phyloP scores from a whole-genome alignment of 768 basidiomycete genomes.

The Leccinum ochraceum region DNA sequence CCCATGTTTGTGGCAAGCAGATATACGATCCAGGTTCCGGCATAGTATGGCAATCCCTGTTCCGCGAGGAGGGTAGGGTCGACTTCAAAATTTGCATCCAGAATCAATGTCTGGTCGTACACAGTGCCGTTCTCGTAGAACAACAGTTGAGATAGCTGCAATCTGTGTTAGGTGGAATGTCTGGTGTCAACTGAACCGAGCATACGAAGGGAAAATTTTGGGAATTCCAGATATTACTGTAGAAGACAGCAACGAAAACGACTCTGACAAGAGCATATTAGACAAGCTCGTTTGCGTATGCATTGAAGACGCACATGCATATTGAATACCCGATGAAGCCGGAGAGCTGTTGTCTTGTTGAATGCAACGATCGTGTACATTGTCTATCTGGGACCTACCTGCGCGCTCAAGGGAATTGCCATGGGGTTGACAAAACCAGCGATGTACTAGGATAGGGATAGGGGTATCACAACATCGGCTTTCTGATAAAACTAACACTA shows the following conservation, averaged over 20 bases:
- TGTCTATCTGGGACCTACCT: conserved; percentile 24
- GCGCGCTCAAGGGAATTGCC: conserved; percentile 55
- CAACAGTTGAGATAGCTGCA: conserved; percentile 46
- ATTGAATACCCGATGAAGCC: conserved; percentile 50
- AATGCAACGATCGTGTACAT: not conserved
- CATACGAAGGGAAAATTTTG: conserved; percentile 59
- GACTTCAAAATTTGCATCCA: conserved; percentile 52
- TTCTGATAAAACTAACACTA: conserved; percentile 28
- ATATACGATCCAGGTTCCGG: conserved; percentile 25
- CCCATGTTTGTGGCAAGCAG: conserved; percentile 22
- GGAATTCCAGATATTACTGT: conserved; percentile 55
- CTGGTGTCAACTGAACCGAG: conserved; percentile 20
- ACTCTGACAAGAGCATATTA: conserved; percentile 20
- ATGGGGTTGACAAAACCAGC: conserved; percentile 42
- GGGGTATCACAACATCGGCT: not conserved
- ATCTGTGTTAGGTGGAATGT: conserved; percentile 9
- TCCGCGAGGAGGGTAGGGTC: conserved; percentile 48
- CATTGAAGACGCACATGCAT: conserved; percentile 43
- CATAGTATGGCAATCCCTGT: conserved; percentile 38
- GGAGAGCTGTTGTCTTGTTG: conserved; percentile 35
- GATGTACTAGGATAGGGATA: conserved; percentile 22
- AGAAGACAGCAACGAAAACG: conserved; percentile 39
- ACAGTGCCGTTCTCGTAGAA: conserved; percentile 54
- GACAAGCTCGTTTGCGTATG: not conserved
- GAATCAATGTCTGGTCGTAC: conserved; percentile 54